phyloP scores from a whole-genome alignment of 192 early-diverging fungal genomes.

The Spinellus fusiger region DNA sequence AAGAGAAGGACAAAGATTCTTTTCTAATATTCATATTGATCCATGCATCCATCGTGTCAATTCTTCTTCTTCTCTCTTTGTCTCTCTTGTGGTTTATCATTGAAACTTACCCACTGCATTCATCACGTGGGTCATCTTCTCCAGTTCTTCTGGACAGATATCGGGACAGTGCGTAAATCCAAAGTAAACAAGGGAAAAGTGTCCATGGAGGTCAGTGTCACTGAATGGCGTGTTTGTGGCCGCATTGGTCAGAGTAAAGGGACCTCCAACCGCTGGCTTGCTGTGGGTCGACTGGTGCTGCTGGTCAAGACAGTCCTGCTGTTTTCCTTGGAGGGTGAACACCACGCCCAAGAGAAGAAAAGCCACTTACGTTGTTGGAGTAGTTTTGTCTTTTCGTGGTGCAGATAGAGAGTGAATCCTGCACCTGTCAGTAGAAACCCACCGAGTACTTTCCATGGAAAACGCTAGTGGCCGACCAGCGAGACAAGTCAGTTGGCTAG shows the following conservation, averaged over 20 bases:
- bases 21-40: too few species aligned
- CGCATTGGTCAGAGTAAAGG: conserved; percentile 76
- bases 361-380: not conserved
- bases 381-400: not conserved
- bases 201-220: conserved; percentile 75
- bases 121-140: conserved; percentile 90
- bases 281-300: conserved; percentile 47
- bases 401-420: not conserved
- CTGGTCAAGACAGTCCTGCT: conserved; percentile 27
- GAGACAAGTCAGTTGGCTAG: too few species aligned
- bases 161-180: conserved; percentile 99
- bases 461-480: too few species aligned
- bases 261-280: conserved; percentile 86
- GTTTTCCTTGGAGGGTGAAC: conserved; percentile 11
- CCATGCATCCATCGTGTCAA: too few species aligned
- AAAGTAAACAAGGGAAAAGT: conserved; percentile 92
- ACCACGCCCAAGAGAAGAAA: conserved; percentile 1
- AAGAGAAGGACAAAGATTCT: too few species aligned
- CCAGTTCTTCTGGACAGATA: conserved; percentile 97
- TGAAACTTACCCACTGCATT: conserved; percentile 61
- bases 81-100: not conserved
- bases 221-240: conserved; percentile 67
- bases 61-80: not conserved
- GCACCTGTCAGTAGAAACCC: not conserved
- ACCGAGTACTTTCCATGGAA: too few species aligned